Conservation (phyloP, 208 protist species). For the Wallacemonas sp. region DNA sequence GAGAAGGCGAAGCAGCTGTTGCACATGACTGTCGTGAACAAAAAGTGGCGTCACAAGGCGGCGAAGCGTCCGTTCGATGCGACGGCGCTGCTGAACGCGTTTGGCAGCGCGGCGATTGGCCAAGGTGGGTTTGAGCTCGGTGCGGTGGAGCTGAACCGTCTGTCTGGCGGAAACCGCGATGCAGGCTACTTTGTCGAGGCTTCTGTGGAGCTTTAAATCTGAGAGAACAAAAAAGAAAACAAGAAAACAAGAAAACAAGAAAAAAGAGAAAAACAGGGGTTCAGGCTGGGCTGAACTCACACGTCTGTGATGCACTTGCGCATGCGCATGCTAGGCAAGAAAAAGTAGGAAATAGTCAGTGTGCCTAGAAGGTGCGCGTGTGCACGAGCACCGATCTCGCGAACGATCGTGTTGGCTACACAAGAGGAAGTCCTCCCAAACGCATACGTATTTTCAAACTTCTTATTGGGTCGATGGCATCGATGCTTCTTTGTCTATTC, state of each 20-base stretch:
- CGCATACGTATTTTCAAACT: neutral
- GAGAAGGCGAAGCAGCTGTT: slow-evolving; percentile 41
- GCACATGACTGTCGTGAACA: slow-evolving; percentile 85
- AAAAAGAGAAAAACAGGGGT: neutral
- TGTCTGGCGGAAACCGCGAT: slow-evolving; percentile 18
- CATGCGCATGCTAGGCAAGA: too few relatives aligned
- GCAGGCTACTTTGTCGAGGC: slow-evolving; percentile 37
- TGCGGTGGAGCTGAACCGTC: slow-evolving; percentile 34
- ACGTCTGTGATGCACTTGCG: too few relatives aligned
- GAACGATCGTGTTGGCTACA: too few relatives aligned
- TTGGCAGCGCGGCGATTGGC: slow-evolving; percentile 14
- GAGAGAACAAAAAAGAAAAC: neutral
- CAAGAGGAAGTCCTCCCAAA: too few relatives aligned
- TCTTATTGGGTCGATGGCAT: too few relatives aligned
- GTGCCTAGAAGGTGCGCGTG: too few relatives aligned
- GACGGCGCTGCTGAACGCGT: slow-evolving; percentile 32
- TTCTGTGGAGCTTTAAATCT: slow-evolving; percentile 22
- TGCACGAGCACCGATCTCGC: too few relatives aligned
- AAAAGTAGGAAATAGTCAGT: too few relatives aligned
- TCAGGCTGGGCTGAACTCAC: too few relatives aligned
- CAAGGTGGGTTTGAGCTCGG: slow-evolving; percentile 15
- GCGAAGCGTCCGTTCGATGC: slow-evolving; percentile 46
- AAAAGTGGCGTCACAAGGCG: slow-evolving; percentile 57
- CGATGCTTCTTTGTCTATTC: too few relatives aligned
- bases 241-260: slow-evolving; percentile 10